These are phyloP conservation scores for Paramecium sexaurelia DNA, from an alignment of 73 alveolate species.

Conservation along the genomic window DNA sequence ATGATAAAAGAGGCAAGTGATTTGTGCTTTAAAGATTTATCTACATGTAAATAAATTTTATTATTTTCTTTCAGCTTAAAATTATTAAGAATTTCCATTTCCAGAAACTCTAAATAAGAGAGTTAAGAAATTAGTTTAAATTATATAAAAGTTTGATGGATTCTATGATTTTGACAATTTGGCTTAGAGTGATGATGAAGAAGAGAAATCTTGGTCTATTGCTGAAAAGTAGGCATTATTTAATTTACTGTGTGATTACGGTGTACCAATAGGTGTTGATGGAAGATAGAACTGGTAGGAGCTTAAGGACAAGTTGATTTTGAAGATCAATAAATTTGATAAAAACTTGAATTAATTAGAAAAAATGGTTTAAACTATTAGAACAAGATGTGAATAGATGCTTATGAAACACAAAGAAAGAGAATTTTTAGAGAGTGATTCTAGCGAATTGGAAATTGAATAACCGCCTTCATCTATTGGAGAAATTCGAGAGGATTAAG, in stretches of 20 bases:
- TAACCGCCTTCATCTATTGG: conserved; percentile 54
- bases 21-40: conserved; percentile 86
- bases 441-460: conserved; percentile 29
- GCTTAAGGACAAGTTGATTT: conserved; percentile 77
- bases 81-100: conserved; percentile 93
- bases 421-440: conserved; percentile 59
- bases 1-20: conserved; percentile 85
- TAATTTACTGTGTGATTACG: conserved; percentile 72
- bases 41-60: conserved; percentile 55
- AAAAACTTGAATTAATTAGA: conserved; percentile 57
- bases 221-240: conserved; percentile 77
- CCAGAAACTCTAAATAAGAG: conserved; percentile 97
- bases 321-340: conserved; percentile 49
- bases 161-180: conserved; percentile 77
- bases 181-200: conserved; percentile 75
- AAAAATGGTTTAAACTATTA: conserved; percentile 65
- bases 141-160: conserved; percentile 83
- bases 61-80: not conserved
- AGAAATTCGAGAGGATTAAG: conserved; percentile 71
- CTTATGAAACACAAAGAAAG: conserved; percentile 41
- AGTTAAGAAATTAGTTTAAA: conserved; percentile 90
- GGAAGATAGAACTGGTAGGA: conserved; percentile 92
- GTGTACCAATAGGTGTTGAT: conserved; percentile 92
- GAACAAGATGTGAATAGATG: conserved; percentile 66
- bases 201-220: conserved; percentile 89